A percentile compares a stretch with the other conserved stretches of the same genome.
Conservation (phyloP, 208 protist species). For the Trichomonas gallinae region DNA sequence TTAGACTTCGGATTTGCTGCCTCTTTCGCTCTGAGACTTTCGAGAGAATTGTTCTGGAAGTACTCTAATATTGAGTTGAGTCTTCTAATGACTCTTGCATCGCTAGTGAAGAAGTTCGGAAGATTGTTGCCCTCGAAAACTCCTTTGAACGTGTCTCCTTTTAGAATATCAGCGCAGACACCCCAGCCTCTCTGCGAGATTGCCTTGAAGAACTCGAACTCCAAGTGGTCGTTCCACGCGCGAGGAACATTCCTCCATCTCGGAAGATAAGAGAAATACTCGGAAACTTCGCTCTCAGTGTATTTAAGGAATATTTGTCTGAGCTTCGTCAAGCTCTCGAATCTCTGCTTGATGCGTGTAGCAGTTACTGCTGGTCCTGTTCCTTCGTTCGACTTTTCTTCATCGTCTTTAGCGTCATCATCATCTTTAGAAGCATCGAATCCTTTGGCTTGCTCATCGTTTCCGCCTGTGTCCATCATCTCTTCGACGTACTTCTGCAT, state of each 20-base stretch:
- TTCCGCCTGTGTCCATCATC: background rate
- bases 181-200: background rate
- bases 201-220: slow-evolving; percentile 1
- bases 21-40: background rate
- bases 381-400: background rate
- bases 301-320: background rate
- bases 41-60: background rate
- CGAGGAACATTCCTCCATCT: background rate
- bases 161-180: background rate
- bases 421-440: background rate
- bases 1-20: background rate
- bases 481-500: background rate
- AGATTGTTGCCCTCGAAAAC: background rate
- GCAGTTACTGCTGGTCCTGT: background rate
- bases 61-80: background rate
- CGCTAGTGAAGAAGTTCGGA: background rate
- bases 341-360: background rate
- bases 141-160: background rate
- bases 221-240: background rate
- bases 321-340: background rate
- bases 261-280: background rate
- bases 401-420: background rate
- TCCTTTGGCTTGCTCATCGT: background rate
- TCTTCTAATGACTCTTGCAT: background rate
- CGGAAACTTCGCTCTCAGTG: background rate